Conservation (phyloP, 805 yeast species). For the Wickerhamiella australiensis region DNA sequence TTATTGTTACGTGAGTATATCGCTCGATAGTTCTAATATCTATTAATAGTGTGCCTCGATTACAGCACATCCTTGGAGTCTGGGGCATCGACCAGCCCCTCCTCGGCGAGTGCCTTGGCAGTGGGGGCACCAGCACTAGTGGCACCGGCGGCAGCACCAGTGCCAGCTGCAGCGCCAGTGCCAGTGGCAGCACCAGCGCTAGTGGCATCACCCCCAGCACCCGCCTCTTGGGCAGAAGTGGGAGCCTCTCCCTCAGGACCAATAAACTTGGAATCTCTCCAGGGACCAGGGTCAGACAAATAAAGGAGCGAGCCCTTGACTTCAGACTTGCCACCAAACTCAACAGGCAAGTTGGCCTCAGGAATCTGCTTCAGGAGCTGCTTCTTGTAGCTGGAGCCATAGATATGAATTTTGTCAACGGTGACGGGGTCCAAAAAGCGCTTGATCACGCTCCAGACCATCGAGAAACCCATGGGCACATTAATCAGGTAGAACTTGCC, state of each 20-base stretch:
- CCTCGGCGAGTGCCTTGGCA: neutral
- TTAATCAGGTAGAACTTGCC: constrained; percentile 92
- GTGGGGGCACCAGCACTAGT: neutral
- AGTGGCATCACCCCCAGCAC: neutral
- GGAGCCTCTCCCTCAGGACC: constrained; percentile 97
- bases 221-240: constrained; percentile 7
- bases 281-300: constrained; percentile 88
- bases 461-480: constrained; percentile 94
- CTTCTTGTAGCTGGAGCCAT: constrained; percentile 64
- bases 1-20: neutral
- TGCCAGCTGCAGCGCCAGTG: neutral
- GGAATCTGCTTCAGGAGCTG: constrained; percentile 89
- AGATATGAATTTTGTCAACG: constrained; percentile 82
- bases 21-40: neutral
- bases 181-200: neutral
- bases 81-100: constrained; percentile 1
- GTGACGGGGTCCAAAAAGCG: constrained; percentile 96
- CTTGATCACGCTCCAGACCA: constrained; percentile 83
- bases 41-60: neutral
- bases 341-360: constrained; percentile 76
- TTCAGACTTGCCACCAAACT: constrained; percentile 76
- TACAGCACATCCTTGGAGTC: neutral
- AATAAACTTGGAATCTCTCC: constrained; percentile 81
- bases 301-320: constrained; percentile 53
- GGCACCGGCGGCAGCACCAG: neutral